Base-by-base conservation (phyloP, 2,329 filamentous ascomycete species). In the Botrytis aclada region DNA sequence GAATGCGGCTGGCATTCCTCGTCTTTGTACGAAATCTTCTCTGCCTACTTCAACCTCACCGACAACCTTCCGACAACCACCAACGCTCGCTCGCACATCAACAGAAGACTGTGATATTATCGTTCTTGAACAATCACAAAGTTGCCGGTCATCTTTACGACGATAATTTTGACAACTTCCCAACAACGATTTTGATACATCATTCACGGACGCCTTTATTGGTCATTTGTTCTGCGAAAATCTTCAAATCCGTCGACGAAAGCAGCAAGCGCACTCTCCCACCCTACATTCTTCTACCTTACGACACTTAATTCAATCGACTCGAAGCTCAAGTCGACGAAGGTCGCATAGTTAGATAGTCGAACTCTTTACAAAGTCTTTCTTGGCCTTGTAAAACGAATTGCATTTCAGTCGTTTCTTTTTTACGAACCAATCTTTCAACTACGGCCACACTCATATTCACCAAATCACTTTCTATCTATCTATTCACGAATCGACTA, bases 201-300 rank as follows among this genome's bases (percentile, higher is more conserved):
- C 39, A 69, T 74, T 75, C 78, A 71, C 85, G 85, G 88, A 90
- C 85, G 84, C 88, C 88, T 90, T 90, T 78, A 88, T 85, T 90
- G 88, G 88, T 89, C 72, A 62, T 76, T 73, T 74, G 75, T 77
- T 80, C 78, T 78, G 77, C 75, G 76, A 79, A 79, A 75, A 76
- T 76, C 62, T 79, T 77, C 71, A 62, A 74, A 74, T 74, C 72
- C 76, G 85, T 80, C 81, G 82, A 83, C 82, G 77, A 76, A 77
- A 75, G 77, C 77, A 77, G 78, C 77, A 72, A 69, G 70, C 70
- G 60, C 34, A 60, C 29, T 32, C 41, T 37, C 39, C 20, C 25
- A 58, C 39, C 18, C 29, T 43, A 29, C 41, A 34, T 18, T 37
- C 32, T 47, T 70, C 69, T 63, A 39, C 41, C n/a, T 37, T 18